A percentile compares a stretch with the other conserved stretches of the same genome.
Conservation (phyloP, 768 basidiomycete species). For the Dentipellis sp. region DNA sequence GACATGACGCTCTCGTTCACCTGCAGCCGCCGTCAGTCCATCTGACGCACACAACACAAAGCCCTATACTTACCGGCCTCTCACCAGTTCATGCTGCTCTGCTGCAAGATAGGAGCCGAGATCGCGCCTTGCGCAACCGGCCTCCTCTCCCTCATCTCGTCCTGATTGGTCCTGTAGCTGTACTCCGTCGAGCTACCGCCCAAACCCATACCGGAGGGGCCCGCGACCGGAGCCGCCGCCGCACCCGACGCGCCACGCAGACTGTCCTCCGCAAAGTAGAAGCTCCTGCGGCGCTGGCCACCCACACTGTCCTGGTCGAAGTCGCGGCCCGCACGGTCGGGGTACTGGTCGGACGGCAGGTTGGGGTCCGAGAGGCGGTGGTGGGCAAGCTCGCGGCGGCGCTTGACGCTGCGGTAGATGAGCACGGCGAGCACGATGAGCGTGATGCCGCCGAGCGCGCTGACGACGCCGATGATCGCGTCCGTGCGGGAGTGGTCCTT, state of each 20-base stretch:
- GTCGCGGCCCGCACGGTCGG: conserved; percentile 45
- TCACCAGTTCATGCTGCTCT: conserved; percentile 86
- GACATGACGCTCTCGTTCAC: too few relatives aligned
- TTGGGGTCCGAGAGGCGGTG: conserved; percentile 53
- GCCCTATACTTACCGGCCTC: neutral
- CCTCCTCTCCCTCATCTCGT: conserved; percentile 46
- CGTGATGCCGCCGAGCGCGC: conserved; percentile 71
- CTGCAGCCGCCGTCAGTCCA: too few relatives aligned
- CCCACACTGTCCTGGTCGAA: conserved; percentile 75
- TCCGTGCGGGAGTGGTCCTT: conserved; percentile 54
- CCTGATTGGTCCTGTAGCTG: conserved; percentile 23
- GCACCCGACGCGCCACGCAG: conserved; percentile 28
- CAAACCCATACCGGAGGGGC: conserved; percentile 30
- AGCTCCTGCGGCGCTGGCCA: conserved; percentile 63
- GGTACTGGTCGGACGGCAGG: conserved; percentile 35
- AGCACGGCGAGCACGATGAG: conserved; percentile 66
- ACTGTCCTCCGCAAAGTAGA: conserved; percentile 84
- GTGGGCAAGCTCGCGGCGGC: conserved; percentile 62
- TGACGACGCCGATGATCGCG: conserved; percentile 88
- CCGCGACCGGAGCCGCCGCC: conserved; percentile 15
- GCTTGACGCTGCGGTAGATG: conserved; percentile 56
- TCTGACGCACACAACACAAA: neutral
- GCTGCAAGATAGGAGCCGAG: conserved; percentile 65
- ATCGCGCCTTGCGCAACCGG: conserved; percentile 54
- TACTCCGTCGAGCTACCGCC: conserved; percentile 22